phyloP scores from a whole-genome alignment of 257 asterid genomes.

The Solanum sitiens region DNA sequence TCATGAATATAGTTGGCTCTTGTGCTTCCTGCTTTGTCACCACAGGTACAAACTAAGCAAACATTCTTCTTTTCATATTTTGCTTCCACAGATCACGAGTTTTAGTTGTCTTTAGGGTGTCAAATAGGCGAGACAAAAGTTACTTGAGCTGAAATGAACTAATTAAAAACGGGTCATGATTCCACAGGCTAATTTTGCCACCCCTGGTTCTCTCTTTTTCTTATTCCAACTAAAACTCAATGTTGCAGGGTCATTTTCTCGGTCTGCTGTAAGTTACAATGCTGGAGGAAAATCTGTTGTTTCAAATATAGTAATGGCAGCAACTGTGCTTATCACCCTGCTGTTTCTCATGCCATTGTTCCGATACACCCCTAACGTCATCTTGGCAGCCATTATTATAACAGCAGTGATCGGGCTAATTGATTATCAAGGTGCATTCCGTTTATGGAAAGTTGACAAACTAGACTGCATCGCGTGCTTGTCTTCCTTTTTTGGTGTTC shows the following conservation, averaged over 20 bases:
- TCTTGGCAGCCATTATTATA: conserved; percentile 80
- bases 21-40: conserved; percentile 89
- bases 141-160: background rate
- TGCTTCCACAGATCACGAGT: background rate
- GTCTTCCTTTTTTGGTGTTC: conserved; percentile 82
- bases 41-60: conserved; percentile 31
- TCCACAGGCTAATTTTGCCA: background rate
- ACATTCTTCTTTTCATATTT: background rate
- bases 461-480: conserved; percentile 79
- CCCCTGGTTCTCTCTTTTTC: background rate
- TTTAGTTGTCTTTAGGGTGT: background rate
- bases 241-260: conserved; percentile 74
- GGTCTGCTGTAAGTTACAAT: conserved; percentile 86
- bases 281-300: conserved; percentile 81
- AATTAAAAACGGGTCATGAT: background rate
- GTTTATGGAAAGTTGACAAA: conserved; percentile 88
- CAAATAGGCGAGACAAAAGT: background rate
- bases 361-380: conserved; percentile 74
- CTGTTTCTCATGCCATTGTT: conserved; percentile 82
- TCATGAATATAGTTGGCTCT: conserved; percentile 94
- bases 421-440: conserved; percentile 64
- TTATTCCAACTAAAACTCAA: background rate
- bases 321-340: conserved; percentile 69
- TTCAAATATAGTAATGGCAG: conserved; percentile 75
- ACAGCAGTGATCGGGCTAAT: conserved; percentile 89